Evolutionary conservation across 345 rosid species (phyloP), one percentile per base, ranked within the genome.

Genomic region (Physaria fendleri): DNA sequence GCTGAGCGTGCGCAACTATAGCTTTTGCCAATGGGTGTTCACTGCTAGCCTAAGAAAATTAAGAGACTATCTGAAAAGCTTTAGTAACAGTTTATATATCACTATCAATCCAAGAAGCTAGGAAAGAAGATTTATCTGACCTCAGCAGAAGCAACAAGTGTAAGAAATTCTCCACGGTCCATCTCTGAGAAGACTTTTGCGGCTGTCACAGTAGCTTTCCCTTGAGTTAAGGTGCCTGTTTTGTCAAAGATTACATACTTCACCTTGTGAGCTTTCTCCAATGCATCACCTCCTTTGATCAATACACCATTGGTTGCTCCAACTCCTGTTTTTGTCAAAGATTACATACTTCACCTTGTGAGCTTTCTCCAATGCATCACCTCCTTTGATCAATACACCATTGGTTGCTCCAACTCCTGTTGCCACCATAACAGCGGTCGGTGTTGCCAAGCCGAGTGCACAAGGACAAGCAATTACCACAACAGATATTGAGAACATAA

Each of bases 401-500:
- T 94, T 87, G 55, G 81, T 87, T 51, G 99, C 99, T 50, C 99
- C 97, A 75, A 94, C 97, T 34, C 99, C 97, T 8, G 99, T 94
- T 64, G 97, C 99, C 66, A 94, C 99, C 99, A 94, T 94, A 29
- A 94, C 96, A 48, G 99, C 99, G 33, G 99, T 94, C 17, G 99
- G 99, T 13, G 99, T 94, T 47, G 99, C 99, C 85, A 94, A 77
- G 37, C 99, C 99, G 56, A 94, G 99, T 59, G 99, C 97, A 76
- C 99, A 94, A 16, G 99, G 99, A 58, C 99, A 94, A 71, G 99
- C 94, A 81, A 94, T 87, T 44, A 90, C 99, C 53, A 94, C 96
- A 24, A 94, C 97, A 8, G 99, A 87, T 76, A 94, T 94, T 1
- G 99, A 72, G 73, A 94, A 94, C 99, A 94, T 90, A 45, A 94